phyloP scores from a whole-genome alignment of 371 early-diverging fungal genomes.

The Mucor sp. region DNA sequence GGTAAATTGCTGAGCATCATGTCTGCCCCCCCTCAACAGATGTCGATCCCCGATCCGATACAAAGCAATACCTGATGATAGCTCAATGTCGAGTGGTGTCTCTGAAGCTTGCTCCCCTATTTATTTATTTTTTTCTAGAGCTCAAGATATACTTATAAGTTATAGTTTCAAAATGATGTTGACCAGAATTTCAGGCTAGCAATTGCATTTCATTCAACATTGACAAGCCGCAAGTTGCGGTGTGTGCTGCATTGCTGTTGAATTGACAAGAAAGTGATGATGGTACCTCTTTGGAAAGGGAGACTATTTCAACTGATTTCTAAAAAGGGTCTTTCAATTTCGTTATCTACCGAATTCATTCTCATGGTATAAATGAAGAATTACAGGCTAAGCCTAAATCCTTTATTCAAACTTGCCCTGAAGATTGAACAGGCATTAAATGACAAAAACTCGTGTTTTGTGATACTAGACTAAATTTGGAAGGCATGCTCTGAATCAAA shows the following conservation, averaged over 20 bases:
- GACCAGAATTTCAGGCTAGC: not conserved
- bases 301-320: not conserved
- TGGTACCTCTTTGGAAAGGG: not conserved
- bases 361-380: not conserved
- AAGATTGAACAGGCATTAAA: not conserved
- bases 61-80: not conserved
- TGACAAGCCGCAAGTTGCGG: not conserved
- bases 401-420: not conserved
- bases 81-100: no score
- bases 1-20: not conserved
- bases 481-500: not conserved
- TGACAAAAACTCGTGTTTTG: not conserved
- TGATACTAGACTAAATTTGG: not conserved
- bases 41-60: not conserved
- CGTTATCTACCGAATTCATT: not conserved
- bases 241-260: not conserved
- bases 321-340: not conserved
- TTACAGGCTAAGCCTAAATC: not conserved
- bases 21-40: not conserved
- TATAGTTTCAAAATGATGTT: not conserved
- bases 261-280: not conserved
- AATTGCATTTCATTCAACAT: not conserved
- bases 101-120: no score
- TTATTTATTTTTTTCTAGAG: not conserved
- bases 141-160: not conserved